phyloP scores from a whole-genome alignment of 768 basidiomycete species.

The Leccinum variicolor region DNA sequence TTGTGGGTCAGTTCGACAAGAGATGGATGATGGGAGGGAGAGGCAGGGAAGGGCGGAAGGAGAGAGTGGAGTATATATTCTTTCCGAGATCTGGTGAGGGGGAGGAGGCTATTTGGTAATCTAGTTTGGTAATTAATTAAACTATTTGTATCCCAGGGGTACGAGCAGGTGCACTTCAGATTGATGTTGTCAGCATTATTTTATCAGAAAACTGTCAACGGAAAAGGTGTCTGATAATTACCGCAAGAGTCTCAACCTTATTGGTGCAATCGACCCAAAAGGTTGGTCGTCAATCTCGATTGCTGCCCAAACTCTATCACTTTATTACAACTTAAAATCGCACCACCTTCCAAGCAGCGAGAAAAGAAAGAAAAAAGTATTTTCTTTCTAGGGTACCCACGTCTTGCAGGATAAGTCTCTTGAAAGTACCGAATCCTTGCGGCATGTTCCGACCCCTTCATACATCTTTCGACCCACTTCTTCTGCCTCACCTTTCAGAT shows the following conservation, averaged over 20 bases:
- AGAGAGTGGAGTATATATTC: constrained; percentile 31
- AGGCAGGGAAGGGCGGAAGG: constrained; percentile 12
- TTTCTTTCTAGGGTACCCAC: background rate
- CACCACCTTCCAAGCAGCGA: constrained; percentile 12
- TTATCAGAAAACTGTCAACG: constrained; percentile 28
- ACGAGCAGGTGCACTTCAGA: constrained; percentile 8
- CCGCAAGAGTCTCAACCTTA: constrained; percentile 31
- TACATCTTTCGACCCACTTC: constrained; percentile 18
- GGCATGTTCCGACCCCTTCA: constrained; percentile 10
- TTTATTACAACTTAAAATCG: constrained; percentile 50
- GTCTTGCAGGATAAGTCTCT: background rate
- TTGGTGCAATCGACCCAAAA: constrained; percentile 38
- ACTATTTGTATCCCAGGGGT: constrained; percentile 27
- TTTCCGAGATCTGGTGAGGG: constrained; percentile 29
- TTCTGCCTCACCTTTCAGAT: constrained; percentile 17
- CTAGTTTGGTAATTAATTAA: constrained; percentile 37
- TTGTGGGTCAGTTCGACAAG: constrained; percentile 20
- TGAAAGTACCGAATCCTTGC: background rate
- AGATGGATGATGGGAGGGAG: constrained; percentile 12
- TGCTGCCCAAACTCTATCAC: constrained; percentile 46
- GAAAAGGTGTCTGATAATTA: constrained; percentile 26
- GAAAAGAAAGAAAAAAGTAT: background rate
- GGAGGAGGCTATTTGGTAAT: constrained; percentile 28
- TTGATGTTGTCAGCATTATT: constrained; percentile 16
- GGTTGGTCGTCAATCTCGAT: constrained; percentile 44